Evolutionary conservation across 129 eudicot species (phyloP), one percentile per base, ranked within the genome.

Genomic region (Deinandra increscens): DNA sequence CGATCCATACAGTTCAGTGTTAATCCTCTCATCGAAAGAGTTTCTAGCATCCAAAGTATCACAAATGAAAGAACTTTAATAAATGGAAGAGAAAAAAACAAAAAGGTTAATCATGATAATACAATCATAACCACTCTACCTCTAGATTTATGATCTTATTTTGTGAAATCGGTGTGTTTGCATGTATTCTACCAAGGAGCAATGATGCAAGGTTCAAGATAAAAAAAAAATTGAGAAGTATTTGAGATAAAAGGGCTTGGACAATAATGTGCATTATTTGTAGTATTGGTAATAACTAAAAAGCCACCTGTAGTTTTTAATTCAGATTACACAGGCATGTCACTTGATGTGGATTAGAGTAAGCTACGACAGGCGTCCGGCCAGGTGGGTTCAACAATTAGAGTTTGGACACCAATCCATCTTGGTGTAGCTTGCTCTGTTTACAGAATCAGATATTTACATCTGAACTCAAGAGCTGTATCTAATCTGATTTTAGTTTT

Each of bases 1-100:
- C 98, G 96, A 79, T 93, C 96, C 98, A 93, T 84, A 85, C 98
- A 93, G 76, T 93, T 93, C 81, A 93, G 79, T 10, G 96, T 89
- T 60, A 93, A 79, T 62, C 98, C 98, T 75, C 89, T 93, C 98
- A 93, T 93, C 20, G 98, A 86, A 44, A 89, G 79, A 37, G 98
- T 93, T 84, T 93, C 98, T 93, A 79, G 36, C 33, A 42, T 45
- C 69, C 72, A 76, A 19, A 14, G 41, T 61, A 64, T 33, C 66
- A 48, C 9, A 33, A 58, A 64, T 1, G 41, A 51, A 36, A 71
- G 44, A 23, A 50, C 9, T 26, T 69, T 68, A 22, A 12, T 9
- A 36, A 37, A 14, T 39, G 50, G 1, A 34, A 55, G 13, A 64
- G 54, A 44, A 31, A 44, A 31, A 71, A 42, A 29, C 60, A 53